phyloP scores from a whole-genome alignment of 2,329 filamentous ascomycete genomes.

The Fusarium sp. region DNA sequence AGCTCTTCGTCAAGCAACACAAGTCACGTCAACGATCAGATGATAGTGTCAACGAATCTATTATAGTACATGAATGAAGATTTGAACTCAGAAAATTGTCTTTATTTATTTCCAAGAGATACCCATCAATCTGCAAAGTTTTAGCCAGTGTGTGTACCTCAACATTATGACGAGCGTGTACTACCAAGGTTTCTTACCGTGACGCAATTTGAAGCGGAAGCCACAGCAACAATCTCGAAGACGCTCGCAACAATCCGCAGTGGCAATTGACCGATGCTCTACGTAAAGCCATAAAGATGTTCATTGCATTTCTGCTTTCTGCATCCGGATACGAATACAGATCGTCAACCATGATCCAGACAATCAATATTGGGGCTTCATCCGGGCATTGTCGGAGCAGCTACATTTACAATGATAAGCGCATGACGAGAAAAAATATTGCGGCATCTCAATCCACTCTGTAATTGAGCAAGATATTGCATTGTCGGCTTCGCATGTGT shows the following conservation, averaged over 20 bases:
- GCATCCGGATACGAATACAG: background rate
- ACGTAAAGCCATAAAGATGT: fast-evolving
- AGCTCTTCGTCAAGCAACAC: fast-evolving
- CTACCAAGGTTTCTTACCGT: no score
- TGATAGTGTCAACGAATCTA: no score
- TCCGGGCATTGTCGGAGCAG: background rate
- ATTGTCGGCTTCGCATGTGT: background rate
- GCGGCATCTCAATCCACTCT: background rate
- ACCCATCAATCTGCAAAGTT: no score
- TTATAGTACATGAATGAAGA: no score
- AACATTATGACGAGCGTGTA: no score
- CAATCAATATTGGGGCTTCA: background rate
- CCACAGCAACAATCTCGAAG: no score
- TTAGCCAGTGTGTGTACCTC: no score
- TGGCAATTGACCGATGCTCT: fast-evolving
- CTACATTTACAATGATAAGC: background rate
- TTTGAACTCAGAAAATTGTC: no score
- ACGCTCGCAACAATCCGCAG: fast-evolving
- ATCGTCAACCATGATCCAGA: no score
- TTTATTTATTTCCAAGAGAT: no score
- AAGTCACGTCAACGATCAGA: background rate
- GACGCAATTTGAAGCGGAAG: no score
- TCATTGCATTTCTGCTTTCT: background rate
- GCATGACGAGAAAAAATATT: background rate
- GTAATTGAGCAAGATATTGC: background rate